Conservation (phyloP, 2,329 filamentous ascomycete genomes). For the Pseudogymnoascus sp. region DNA sequence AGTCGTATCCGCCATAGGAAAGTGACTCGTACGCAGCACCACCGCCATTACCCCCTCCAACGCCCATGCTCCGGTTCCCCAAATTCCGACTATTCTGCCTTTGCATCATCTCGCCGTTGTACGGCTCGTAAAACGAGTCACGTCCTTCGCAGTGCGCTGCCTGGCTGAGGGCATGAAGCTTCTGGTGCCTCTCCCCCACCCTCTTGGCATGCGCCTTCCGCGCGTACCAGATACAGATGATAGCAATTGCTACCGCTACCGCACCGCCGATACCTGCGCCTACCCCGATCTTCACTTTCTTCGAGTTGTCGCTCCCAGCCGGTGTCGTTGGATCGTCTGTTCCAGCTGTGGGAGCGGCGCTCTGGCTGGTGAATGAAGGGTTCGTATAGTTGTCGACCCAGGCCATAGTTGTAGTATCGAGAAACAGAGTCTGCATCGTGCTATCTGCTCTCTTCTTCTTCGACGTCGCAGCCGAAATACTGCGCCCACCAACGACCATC, state of each 20-base stretch:
- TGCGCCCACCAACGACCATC: conserved; percentile 58
- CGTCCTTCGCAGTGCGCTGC: conserved; percentile 34
- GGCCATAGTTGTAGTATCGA: conserved; percentile 51
- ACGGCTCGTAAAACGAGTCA: background rate
- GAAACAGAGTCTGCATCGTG: conserved; percentile 35
- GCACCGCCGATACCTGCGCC: conserved; percentile 55
- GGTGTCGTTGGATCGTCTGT: conserved; percentile 22
- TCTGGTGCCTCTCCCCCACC: conserved; percentile 40
- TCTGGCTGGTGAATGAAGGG: conserved; percentile 26
- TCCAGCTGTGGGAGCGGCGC: conserved; percentile 14
- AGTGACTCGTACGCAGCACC: conserved; percentile 26
- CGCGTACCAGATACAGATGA: conserved; percentile 40
- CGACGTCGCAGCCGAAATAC: conserved; percentile 32
- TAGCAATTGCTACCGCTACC: conserved; percentile 24
- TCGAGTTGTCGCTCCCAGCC: conserved; percentile 22
- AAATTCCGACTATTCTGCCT: conserved; percentile 14
- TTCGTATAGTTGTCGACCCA: conserved; percentile 51
- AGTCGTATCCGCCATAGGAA: conserved; percentile 22
- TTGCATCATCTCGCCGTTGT: conserved; percentile 11
- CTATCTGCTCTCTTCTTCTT: conserved; percentile 31
- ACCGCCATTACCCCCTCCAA: conserved; percentile 18
- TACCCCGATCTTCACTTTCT: conserved; percentile 52
- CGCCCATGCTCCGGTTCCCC: background rate
- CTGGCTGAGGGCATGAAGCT: conserved; percentile 43
- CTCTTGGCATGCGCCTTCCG: conserved; percentile 35